Conservation (phyloP, 2,329 filamentous ascomycete species). For the Paecilomyces variotii region DNA sequence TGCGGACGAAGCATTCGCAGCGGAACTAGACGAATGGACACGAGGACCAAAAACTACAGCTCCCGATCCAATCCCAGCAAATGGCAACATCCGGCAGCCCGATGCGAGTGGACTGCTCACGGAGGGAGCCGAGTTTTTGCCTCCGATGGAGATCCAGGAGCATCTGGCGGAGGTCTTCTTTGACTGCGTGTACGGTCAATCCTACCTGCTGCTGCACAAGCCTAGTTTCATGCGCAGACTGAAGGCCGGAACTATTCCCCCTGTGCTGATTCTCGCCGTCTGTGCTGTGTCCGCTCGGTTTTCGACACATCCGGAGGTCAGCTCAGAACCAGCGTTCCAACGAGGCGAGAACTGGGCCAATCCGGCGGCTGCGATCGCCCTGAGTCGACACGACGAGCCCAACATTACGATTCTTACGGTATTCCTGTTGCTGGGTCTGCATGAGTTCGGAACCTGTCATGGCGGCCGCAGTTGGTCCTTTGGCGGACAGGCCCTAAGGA, state of each 20-base stretch:
- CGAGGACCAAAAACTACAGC: conserved; percentile 47
- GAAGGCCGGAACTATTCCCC: conserved; percentile 70
- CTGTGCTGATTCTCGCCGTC: conserved; percentile 85
- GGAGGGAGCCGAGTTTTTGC: conserved; percentile 76
- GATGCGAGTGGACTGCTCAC: conserved; percentile 70
- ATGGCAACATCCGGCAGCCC: conserved; percentile 52
- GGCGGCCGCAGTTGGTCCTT: conserved; percentile 94
- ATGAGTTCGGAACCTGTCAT: conserved; percentile 96
- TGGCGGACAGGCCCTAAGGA: conserved; percentile 87
- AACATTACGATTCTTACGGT: conserved; percentile 95
- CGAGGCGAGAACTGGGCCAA: conserved; percentile 87
- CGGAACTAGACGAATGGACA: conserved; percentile 75
- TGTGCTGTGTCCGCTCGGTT: conserved; percentile 95
- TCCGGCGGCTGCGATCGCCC: conserved; percentile 77
- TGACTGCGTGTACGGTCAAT: conserved; percentile 89
- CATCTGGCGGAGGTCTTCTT: conserved; percentile 94
- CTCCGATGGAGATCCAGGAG: conserved; percentile 79
- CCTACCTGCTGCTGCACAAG: conserved; percentile 90
- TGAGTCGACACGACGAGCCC: conserved; percentile 82
- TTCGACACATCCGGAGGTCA: conserved; percentile 76
- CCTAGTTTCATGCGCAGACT: conserved; percentile 87
- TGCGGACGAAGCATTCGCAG: conserved; percentile 79
- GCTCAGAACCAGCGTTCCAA: conserved; percentile 68
- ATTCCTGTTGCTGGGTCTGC: conserved; percentile 76
- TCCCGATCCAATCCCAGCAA: conserved; percentile 44